phyloP scores from a whole-genome alignment of 108 stramenopile species.

The Schizochytrium sp. region DNA sequence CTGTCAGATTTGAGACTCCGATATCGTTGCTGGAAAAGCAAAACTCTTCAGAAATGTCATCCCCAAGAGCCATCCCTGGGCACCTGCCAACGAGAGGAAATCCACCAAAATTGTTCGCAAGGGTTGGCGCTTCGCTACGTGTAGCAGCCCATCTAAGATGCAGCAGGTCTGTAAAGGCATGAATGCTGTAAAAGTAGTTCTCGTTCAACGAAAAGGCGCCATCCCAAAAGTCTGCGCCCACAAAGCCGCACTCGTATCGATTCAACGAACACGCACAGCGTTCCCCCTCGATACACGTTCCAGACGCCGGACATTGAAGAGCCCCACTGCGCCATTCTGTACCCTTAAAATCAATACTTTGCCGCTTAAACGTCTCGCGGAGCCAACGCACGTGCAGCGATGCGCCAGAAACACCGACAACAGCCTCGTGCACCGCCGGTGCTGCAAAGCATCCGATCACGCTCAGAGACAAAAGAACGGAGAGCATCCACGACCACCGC shows the following conservation, averaged over 20 bases:
- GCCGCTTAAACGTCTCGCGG: not conserved
- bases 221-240: not conserved
- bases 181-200: not conserved
- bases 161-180: not conserved
- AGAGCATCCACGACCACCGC: not conserved
- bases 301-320: not conserved
- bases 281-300: not conserved
- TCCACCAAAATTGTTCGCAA: not conserved
- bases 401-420: not conserved
- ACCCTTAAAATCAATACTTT: not conserved
- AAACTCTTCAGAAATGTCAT: not conserved
- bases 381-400: not conserved
- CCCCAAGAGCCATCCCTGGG: not conserved
- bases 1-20: not conserved
- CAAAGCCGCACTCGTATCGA: not conserved
- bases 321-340: not conserved
- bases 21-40: not conserved
- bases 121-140: not conserved
- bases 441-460: not conserved
- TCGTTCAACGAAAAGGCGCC: not conserved
- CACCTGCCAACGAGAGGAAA: not conserved
- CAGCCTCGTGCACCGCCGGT: not conserved
- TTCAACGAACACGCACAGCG: not conserved
- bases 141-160: not conserved
- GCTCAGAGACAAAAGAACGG: not conserved